Percentiles rank a stretch among this genome's conserved stretches.
Conservation (phyloP, 2,329 filamentous ascomycete species). For the Sporothrix brunneoviolacea region DNA sequence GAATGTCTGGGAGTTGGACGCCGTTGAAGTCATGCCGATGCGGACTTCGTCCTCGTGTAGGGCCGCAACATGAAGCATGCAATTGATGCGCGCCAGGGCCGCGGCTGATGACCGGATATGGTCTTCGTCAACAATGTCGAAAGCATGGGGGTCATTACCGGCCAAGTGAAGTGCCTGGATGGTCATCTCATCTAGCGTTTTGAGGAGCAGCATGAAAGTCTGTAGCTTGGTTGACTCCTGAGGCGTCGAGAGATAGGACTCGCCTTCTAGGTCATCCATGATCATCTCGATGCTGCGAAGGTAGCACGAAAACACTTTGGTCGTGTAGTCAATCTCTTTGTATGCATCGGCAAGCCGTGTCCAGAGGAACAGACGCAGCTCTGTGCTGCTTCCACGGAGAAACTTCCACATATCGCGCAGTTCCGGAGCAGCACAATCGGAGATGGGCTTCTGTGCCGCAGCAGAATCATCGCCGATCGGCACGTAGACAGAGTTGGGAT, state of each 20-base stretch:
- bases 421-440: conserved; percentile 47
- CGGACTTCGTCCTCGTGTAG: conserved; percentile 82
- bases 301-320: conserved; percentile 83
- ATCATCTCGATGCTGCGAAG: conserved; percentile 82
- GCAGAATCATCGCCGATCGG: conserved; percentile 3
- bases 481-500: conserved; percentile 54
- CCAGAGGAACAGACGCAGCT: conserved; percentile 83
- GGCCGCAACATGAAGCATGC: conserved; percentile 70
- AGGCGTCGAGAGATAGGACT: conserved; percentile 55
- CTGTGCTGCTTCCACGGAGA: conserved; percentile 71
- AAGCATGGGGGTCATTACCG: conserved; percentile 60
- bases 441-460: conserved; percentile 32
- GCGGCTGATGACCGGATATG: conserved; percentile 68
- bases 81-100: conserved; percentile 63
- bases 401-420: conserved; percentile 80
- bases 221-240: conserved; percentile 60
- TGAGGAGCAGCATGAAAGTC: conserved; percentile 68
- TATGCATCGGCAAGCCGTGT: conserved; percentile 87
- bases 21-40: conserved; percentile 53
- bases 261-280: conserved; percentile 52
- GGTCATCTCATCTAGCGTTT: conserved; percentile 70
- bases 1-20: conserved; percentile 50
- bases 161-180: conserved; percentile 63
- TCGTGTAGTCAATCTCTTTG: conserved; percentile 71
- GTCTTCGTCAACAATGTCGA: conserved; percentile 76